phyloP scores from a whole-genome alignment of 495 filamentous ascomycete species.

The Paragyromitra xinjiangensis region DNA sequence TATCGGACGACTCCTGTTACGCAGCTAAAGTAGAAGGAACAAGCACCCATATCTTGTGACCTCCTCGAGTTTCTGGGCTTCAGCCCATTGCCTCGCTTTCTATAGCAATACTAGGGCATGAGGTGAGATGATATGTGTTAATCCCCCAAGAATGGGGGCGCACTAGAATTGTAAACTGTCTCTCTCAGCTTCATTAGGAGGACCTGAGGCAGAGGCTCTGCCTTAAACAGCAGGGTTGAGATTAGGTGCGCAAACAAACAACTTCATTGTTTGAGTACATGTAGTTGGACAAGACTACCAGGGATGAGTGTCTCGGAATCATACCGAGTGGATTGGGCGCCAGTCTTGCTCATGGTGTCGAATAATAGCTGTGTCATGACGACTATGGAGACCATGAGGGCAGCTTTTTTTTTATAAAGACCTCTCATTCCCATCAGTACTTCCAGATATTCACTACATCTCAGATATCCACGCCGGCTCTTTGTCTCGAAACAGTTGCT shows the following conservation, averaged over 20 bases:
- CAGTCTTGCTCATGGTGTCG: conserved; percentile 1
- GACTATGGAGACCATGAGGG: conserved; percentile 21
- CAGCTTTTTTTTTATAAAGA: conserved; percentile 43
- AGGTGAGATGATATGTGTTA: conserved; percentile 21
- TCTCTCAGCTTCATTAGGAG: conserved; percentile 8
- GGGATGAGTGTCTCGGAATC: conserved; percentile 30
- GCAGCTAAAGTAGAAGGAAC: background rate
- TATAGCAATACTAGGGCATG: conserved; percentile 14
- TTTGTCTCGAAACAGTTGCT: conserved; percentile 12
- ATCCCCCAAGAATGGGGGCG: conserved; percentile 24
- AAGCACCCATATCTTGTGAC: conserved; percentile 37
- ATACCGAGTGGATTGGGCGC: conserved; percentile 21
- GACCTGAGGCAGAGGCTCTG: conserved; percentile 4
- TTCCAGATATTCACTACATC: conserved; percentile 22
- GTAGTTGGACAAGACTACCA: conserved; percentile 13
- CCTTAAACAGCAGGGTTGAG: conserved; percentile 36
- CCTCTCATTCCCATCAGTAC: conserved; percentile 26
- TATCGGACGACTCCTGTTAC: conserved; percentile 12
- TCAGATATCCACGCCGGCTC: conserved; percentile 5
- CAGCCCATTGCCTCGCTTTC: conserved; percentile 19
- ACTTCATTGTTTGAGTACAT: conserved; percentile 12
- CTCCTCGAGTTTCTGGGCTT: conserved; percentile 11
- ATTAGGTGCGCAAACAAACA: conserved; percentile 37
- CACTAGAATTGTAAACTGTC: conserved; percentile 2
- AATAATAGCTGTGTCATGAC: conserved; percentile 25